Conservation (phyloP, 2,329 filamentous ascomycete species). For the Exserohilum turcica region DNA sequence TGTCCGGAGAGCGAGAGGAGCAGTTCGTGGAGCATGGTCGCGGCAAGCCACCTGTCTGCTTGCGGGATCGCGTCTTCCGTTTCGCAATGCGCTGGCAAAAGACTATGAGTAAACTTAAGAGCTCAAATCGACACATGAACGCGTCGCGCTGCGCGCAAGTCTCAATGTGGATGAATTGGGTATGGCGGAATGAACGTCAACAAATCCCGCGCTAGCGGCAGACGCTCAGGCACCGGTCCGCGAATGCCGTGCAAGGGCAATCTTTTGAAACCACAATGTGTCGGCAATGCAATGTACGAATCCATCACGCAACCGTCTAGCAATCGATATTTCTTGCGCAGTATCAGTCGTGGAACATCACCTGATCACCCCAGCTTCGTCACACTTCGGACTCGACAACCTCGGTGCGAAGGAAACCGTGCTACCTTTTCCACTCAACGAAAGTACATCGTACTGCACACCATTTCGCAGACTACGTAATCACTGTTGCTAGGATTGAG, state of each 20-base stretch:
- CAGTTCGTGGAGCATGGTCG: conserved; percentile 93
- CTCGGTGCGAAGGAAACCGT: not conserved
- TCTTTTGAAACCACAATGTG: not conserved
- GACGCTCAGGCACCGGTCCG: not conserved
- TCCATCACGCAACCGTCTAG: not conserved
- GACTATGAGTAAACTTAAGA: conserved; percentile 41
- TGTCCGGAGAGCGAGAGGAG: conserved; percentile 94
- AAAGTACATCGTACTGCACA: not conserved
- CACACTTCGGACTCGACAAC: not conserved
- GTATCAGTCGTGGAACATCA: not conserved
- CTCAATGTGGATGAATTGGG: conserved; percentile 16
- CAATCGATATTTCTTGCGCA: not conserved
- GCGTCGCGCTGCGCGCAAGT: conserved; percentile 24
- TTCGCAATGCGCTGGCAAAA: conserved; percentile 33
- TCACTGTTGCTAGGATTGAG: too few relatives aligned
- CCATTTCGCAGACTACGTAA: not conserved
- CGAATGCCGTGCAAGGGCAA: not conserved
- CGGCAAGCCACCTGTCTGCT: conserved; percentile 17
- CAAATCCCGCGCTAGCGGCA: conserved; percentile 14
- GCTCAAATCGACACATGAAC: conserved; percentile 47
- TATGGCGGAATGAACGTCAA: conserved; percentile 16
- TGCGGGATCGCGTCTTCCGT: conserved; percentile 17
- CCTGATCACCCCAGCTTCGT: not conserved
- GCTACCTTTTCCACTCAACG: not conserved
- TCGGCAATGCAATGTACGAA: not conserved